A percentile compares a stretch with the other conserved stretches of the same genome.
Evolutionary conservation across 805 yeast species (phyloP).

Genomic region (Zygoascus biomembranicola): DNA sequence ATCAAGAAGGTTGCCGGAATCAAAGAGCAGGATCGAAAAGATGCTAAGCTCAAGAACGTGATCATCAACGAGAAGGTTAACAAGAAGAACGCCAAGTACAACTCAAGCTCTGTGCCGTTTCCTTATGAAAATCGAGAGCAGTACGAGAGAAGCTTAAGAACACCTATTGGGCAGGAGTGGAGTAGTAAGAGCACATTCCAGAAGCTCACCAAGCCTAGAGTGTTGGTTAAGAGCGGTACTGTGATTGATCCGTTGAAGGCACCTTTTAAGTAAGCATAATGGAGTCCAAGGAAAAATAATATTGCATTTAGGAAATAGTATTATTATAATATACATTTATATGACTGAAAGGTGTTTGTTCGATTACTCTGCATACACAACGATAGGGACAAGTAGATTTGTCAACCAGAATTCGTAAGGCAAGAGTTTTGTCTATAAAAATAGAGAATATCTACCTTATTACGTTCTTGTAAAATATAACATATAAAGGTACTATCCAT

Average conservation of each 20-base stretch:
- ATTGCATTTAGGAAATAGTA: too few relatives aligned
- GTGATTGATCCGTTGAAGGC: conserved; percentile 88
- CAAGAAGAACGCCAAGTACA: conserved; percentile 79
- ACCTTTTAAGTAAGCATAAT: conserved; percentile 44
- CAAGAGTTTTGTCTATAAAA: too few relatives aligned
- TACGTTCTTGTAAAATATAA: too few relatives aligned
- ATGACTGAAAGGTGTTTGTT: too few relatives aligned
- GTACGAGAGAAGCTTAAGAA: conserved; percentile 84
- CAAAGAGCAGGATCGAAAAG: conserved; percentile 62
- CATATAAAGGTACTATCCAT: too few relatives aligned
- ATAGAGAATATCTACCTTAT: too few relatives aligned
- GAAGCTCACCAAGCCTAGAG: conserved; percentile 79
- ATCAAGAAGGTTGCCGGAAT: conserved; percentile 72
- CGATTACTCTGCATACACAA: too few relatives aligned
- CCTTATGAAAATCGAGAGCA: conserved; percentile 91
- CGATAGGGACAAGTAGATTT: too few relatives aligned
- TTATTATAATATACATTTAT: too few relatives aligned
- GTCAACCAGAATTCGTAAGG: too few relatives aligned
- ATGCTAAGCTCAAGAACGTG: conserved; percentile 67
- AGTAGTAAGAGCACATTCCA: conserved; percentile 81
- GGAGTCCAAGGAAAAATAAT: too few relatives aligned
- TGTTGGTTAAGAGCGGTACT: conserved; percentile 76
- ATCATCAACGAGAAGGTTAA: conserved; percentile 82
- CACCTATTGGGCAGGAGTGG: conserved; percentile 99
- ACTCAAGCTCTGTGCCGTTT: conserved; percentile 85